phyloP scores from a whole-genome alignment of 306 rosid genomes.

The Casuarina glauca region DNA sequence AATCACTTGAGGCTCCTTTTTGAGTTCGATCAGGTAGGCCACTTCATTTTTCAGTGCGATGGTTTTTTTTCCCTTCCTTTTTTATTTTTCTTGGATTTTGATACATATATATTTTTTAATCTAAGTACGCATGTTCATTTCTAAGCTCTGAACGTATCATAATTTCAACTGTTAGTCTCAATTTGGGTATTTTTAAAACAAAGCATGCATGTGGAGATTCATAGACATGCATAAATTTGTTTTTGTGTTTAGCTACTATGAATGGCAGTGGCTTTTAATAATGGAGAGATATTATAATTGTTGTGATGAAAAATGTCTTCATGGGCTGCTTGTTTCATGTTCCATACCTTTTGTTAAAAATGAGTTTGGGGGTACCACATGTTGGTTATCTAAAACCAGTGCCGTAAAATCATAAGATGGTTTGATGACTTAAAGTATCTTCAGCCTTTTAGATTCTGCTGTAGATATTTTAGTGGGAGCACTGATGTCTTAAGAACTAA shows the following conservation, averaged over 20 bases:
- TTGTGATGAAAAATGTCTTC: not conserved
- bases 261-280: not conserved
- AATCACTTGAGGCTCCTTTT: constrained; percentile 97
- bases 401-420: not conserved
- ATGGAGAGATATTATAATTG: not conserved
- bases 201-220: not conserved
- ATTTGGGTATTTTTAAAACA: not conserved
- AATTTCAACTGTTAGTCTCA: not conserved
- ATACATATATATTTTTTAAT: not conserved
- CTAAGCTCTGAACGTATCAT: not conserved
- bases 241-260: not conserved
- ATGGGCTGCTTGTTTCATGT: not conserved
- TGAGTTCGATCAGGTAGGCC: constrained; percentile 57
- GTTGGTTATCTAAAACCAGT: not conserved
- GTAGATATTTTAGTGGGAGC: not conserved
- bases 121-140: not conserved
- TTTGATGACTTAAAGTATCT: not conserved
- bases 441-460: not conserved
- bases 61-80: not conserved
- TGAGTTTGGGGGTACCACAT: not conserved
- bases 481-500: not conserved
- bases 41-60: constrained; percentile 17
- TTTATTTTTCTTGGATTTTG: not conserved
- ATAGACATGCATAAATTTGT: not conserved
- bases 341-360: not conserved